These are phyloP conservation scores for Aureobasidium sp. DNA, from an alignment of 2,329 filamentous ascomycete species.

Conservation along the genomic window DNA sequence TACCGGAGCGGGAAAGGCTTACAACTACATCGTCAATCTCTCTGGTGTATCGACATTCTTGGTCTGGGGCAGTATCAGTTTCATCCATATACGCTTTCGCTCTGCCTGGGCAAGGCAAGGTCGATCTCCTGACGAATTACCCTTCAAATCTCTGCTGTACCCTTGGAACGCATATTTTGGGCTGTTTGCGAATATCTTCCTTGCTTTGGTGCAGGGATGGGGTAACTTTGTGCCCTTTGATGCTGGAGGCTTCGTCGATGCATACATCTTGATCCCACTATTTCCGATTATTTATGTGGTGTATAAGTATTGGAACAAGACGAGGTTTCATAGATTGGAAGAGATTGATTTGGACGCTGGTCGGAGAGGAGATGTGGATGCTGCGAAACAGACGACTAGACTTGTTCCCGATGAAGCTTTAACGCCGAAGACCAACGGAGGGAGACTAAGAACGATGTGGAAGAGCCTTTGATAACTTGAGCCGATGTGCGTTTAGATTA, in stretches of 20 bases:
- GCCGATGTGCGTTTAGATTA: too few species aligned
- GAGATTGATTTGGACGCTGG: constrained; percentile 40
- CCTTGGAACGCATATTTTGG: constrained; percentile 47
- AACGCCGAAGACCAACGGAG: background rate
- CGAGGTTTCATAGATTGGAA: constrained; percentile 28
- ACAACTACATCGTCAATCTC: constrained; percentile 57
- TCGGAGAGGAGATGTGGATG: constrained; percentile 33
- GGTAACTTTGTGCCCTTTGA: constrained; percentile 47
- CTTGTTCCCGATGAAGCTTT: constrained; percentile 6
- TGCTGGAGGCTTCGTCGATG: constrained; percentile 46
- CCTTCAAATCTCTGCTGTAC: constrained; percentile 44
- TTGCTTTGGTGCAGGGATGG: constrained; percentile 49
- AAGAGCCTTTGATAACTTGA: background rate
- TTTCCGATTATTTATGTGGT: constrained; percentile 41
- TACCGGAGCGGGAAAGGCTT: constrained; percentile 59
- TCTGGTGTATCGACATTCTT: constrained; percentile 64
- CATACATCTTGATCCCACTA: constrained; percentile 48
- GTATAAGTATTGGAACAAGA: constrained; percentile 41
- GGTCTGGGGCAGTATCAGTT: constrained; percentile 63
- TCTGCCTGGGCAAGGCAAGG: constrained; percentile 55
- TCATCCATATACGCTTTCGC: constrained; percentile 67
- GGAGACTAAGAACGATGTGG: background rate
- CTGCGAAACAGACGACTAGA: constrained; percentile 5
- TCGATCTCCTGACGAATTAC: constrained; percentile 43
- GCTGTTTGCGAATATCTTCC: constrained; percentile 41